Evolutionary conservation across 1,284 basidiomycete species (phyloP).

Genomic region (Psilocybe mexicana): DNA sequence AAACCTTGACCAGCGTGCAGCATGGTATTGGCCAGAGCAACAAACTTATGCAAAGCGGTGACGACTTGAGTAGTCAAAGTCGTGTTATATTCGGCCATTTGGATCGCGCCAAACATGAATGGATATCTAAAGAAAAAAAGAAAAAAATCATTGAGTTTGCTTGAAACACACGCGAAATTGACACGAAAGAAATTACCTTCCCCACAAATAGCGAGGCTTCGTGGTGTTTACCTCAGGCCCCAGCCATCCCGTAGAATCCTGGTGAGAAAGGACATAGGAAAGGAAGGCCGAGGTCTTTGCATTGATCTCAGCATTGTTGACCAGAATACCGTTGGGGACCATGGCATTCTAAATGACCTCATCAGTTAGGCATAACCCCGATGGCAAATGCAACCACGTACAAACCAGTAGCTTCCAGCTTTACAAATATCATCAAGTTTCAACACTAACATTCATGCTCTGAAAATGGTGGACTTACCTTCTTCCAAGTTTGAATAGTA

Average conservation of each 20-base stretch:
- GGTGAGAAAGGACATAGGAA: slow-evolving; percentile 53
- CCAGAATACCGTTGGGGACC: slow-evolving; percentile 51
- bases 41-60: slow-evolving; percentile 51
- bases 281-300: slow-evolving; percentile 50
- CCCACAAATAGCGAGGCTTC: slow-evolving; percentile 58
- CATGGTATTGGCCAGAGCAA: slow-evolving; percentile 56
- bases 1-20: slow-evolving; percentile 51
- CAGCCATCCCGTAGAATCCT: slow-evolving; percentile 57
- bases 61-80: slow-evolving; percentile 46
- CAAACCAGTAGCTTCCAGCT: slow-evolving; percentile 66
- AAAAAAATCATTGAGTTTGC: background rate
- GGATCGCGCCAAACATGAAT: slow-evolving; percentile 55
- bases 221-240: slow-evolving; percentile 56
- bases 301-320: slow-evolving; percentile 46
- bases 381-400: slow-evolving; percentile 29
- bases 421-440: background rate
- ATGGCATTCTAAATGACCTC: slow-evolving; percentile 46
- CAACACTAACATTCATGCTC: background rate
- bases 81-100: slow-evolving; percentile 52
- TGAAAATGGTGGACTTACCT: slow-evolving; percentile 33
- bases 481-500: slow-evolving; percentile 57
- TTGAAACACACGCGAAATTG: slow-evolving; percentile 4
- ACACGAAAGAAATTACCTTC: slow-evolving; percentile 33
- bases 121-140: slow-evolving; percentile 40
- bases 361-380: background rate